Evolutionary conservation across 208 protist genomes (phyloP), one percentile per base, ranked within the genome.

Genomic region (Naegleria gruberi): DNA sequence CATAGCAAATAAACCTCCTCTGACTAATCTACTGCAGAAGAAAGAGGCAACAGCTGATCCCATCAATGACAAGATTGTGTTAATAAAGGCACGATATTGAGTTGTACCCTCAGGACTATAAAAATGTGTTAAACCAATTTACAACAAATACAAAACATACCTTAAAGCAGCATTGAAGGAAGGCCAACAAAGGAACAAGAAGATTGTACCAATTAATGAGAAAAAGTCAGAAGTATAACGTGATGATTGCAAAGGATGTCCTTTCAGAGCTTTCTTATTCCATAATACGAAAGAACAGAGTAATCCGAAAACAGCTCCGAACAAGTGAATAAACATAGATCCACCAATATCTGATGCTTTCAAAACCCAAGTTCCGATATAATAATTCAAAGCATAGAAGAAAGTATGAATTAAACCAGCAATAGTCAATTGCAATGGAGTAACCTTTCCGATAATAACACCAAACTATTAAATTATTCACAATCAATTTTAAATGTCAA

Each of bases 141-240:
- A 17, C 46, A 51, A 51, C 46, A 51, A 34, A 10, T 15, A 77
- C 5, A n/a, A 73, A 19, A 77, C 34, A 26, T 37, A 43, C n/a
- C 94, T 94, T 43, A 95, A 77, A 0, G 94, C 95, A 45, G 87
- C 94, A 86, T 96, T 96, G 91, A 97, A 97, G 30, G 73, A 91
- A 8, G 95, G 95, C 95, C 95, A 97, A 81, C 87, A 94, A 86
- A 96, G 92, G 93, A 93, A 96, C 34, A 96, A 89, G 86, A 96
- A 95, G 41, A 95, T 44, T 10, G 94, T 96, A 65, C 94, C 94
- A 65, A 95, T 93, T 91, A 96, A 92, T 30, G 93, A 88, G 81
- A 96, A 94, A 4, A 95, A 45, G 57, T 97, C 95, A 81, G 90
- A 92, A 44, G 26, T 65, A 47, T 93, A 93, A 0, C 65, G 65